Conservation (phyloP, 169 alveolate genomes). For the Babesia gibsoni region DNA sequence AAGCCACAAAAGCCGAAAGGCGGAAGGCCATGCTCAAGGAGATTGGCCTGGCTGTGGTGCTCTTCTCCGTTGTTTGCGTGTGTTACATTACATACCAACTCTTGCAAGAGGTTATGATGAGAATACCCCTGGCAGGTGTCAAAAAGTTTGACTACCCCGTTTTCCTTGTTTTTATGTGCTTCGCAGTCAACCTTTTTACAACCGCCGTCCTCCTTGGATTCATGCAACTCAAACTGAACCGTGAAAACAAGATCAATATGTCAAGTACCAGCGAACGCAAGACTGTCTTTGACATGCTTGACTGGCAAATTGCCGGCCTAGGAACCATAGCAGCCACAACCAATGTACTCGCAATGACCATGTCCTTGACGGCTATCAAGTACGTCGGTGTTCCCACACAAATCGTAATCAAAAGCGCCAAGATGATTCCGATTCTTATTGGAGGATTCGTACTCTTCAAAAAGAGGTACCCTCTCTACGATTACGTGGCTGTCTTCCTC, state of each 20-base stretch:
- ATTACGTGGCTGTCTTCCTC: conserved; percentile 79
- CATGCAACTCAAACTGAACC: conserved; percentile 8
- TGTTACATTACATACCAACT: conserved; percentile 11
- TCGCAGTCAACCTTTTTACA: conserved; percentile 19
- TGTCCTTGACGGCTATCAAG: conserved; percentile 79
- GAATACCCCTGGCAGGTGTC: neutral
- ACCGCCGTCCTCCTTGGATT: conserved; percentile 25
- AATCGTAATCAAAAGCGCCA: conserved; percentile 85
- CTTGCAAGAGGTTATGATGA: conserved; percentile 15
- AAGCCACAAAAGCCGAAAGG: neutral
- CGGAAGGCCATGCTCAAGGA: conserved; percentile 1
- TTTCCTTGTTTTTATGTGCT: conserved; percentile 26
- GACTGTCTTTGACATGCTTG: conserved; percentile 31
- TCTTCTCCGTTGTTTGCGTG: conserved; percentile 1
- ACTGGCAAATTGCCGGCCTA: conserved; percentile 17
- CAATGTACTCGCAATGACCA: conserved; percentile 77
- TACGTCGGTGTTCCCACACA: conserved; percentile 88
- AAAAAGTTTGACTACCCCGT: conserved; percentile 28
- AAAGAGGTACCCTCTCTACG: conserved; percentile 86
- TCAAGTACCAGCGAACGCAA: neutral
- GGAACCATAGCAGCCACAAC: conserved; percentile 75
- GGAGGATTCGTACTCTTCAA: conserved; percentile 83
- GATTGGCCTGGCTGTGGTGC: neutral
- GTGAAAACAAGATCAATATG: neutral
- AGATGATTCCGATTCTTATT: conserved; percentile 87